Percentiles rank a stretch among this genome's conserved stretches.
Evolutionary conservation across 352 stramenopile genomes (phyloP).

Genomic region (Phytophthora fragariaefolia): DNA sequence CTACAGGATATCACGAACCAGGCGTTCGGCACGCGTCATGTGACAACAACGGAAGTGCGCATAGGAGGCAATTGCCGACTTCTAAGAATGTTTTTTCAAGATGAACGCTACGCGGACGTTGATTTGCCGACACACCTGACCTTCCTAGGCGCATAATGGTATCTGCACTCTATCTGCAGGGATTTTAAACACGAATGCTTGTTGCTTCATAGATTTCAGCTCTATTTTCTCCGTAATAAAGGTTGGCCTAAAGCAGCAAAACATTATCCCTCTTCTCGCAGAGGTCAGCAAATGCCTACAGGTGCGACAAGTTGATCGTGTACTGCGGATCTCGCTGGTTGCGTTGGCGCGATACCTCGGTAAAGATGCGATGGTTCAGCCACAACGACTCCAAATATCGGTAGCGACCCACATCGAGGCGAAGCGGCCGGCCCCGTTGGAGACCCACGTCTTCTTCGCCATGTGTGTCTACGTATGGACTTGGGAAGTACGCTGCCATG

Average conservation of each 20-base stretch:
- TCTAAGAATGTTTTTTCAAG: slow-evolving; percentile 81
- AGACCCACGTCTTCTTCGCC: slow-evolving; percentile 87
- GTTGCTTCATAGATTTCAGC: background rate
- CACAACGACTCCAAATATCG: slow-evolving; percentile 82
- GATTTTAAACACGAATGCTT: background rate
- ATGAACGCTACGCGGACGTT: slow-evolving; percentile 74
- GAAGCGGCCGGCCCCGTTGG: slow-evolving; percentile 79
- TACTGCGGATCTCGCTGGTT: slow-evolving; percentile 90
- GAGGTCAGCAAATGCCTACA: slow-evolving; percentile 46
- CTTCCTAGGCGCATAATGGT: slow-evolving; percentile 54
- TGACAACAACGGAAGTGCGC: slow-evolving; percentile 73
- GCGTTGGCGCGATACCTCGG: slow-evolving; percentile 84
- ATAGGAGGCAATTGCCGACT: slow-evolving; percentile 73
- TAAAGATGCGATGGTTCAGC: slow-evolving; percentile 85
- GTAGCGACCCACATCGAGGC: slow-evolving; percentile 78
- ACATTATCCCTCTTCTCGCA: background rate
- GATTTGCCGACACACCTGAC: slow-evolving; percentile 74
- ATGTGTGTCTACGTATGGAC: slow-evolving; percentile 86
- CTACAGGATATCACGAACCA: slow-evolving; percentile 70
- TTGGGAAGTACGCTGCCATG: slow-evolving; percentile 88
- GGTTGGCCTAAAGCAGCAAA: background rate
- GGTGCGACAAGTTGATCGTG: slow-evolving; percentile 87
- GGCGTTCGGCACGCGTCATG: slow-evolving; percentile 75
- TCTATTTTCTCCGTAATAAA: background rate
- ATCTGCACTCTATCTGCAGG: background rate